A percentile compares a stretch with the other conserved stretches of the same genome.
Conservation (phyloP, 2,329 filamentous ascomycete species). For the Epichloe hybrida region DNA sequence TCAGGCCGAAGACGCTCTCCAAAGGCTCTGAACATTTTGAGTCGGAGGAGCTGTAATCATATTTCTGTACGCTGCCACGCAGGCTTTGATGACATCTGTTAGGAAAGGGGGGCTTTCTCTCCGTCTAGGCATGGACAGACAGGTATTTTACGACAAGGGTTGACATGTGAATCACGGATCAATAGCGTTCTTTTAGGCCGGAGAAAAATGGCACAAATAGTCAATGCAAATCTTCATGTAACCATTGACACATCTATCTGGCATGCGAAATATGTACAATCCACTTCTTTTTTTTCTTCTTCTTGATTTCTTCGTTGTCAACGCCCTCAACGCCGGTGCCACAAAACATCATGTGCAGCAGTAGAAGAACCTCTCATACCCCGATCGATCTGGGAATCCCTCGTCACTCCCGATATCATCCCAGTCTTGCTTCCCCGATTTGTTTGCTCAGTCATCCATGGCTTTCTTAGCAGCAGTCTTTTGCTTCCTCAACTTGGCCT, state of each 20-base stretch:
- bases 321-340: conserved; percentile 19
- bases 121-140: neutral
- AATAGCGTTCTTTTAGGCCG: neutral
- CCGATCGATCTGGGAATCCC: neutral
- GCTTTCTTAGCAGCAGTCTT: conserved; percentile 39
- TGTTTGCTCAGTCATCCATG: conserved; percentile 23
- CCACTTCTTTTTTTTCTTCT: conserved; percentile 6
- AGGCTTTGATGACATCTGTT: too few species aligned
- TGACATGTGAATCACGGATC: neutral
- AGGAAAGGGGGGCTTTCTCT: too few species aligned
- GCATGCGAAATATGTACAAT: neutral
- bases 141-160: neutral
- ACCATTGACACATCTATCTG: conserved; percentile 1
- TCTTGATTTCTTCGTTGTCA: conserved; percentile 3
- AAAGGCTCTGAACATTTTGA: conserved; percentile 10
- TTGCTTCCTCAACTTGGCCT: conserved; percentile 43
- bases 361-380: neutral
- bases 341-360: conserved; percentile 7
- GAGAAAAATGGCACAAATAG: neutral
- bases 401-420: neutral
- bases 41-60: conserved; percentile 25
- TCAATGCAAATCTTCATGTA: neutral
- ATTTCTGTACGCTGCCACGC: too few species aligned
- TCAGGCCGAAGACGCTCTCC: conserved; percentile 22
- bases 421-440: conserved; percentile 1